phyloP scores from a whole-genome alignment of 331 rosid genomes.

The Malus hybrid region DNA sequence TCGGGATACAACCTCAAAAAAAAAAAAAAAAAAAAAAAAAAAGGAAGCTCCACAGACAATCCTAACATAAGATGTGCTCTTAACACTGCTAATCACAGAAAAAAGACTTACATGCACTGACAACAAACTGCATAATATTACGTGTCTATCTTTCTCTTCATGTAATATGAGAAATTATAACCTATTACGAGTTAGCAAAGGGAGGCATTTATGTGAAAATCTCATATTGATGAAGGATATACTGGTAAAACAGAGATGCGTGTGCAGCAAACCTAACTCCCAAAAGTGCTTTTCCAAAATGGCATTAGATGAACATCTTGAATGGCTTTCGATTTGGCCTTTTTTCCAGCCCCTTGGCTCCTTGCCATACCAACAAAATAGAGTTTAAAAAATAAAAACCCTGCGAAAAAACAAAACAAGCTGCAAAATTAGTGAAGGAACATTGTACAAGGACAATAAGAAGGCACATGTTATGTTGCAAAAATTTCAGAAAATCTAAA shows the following conservation, averaged over 20 bases:
- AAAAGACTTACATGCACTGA: neutral
- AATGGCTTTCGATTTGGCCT: no score
- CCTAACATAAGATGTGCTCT: neutral
- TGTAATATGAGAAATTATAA: neutral
- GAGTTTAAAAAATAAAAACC: neutral
- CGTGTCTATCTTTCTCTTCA: no score
- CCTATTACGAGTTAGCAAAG: accelerated
- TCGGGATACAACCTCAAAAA: neutral
- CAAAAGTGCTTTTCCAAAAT: neutral
- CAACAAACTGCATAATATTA: neutral
- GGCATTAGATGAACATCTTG: no score
- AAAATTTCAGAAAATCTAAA: neutral
- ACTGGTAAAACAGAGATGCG: neutral
- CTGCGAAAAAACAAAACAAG: neutral
- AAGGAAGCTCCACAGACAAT: neutral
- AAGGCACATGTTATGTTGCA: neutral
- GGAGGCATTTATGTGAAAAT: neutral
- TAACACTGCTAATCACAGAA: no score
- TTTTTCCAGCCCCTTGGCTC: neutral
- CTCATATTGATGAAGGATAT: neutral
- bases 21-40: neutral
- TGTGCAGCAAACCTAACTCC: constrained; percentile 1
- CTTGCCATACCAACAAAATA: neutral
- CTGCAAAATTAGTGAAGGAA: neutral
- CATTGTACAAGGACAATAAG: neutral